Evolutionary conservation across 306 rosid genomes (phyloP).

Genomic region (Glycine tomentella): DNA sequence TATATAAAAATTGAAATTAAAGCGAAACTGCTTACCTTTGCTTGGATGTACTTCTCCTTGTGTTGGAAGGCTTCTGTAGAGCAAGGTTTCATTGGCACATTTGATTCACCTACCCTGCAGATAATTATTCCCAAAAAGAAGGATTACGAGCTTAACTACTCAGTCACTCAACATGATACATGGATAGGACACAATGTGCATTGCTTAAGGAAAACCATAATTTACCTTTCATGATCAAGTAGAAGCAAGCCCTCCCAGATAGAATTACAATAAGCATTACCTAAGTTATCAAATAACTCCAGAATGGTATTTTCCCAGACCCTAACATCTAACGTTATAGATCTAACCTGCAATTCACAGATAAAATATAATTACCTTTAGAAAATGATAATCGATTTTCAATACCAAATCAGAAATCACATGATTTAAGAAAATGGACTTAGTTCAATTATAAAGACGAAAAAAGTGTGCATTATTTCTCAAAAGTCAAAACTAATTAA

Average conservation of each 20-base stretch:
- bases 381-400: slow-evolving; percentile 8
- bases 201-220: slow-evolving; percentile 31
- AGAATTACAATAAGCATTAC: slow-evolving; percentile 87
- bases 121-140: slow-evolving; percentile 40
- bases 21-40: slow-evolving; percentile 65
- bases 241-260: slow-evolving; percentile 88
- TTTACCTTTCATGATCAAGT: slow-evolving; percentile 64
- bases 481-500: slow-evolving; percentile 20
- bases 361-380: slow-evolving; percentile 41
- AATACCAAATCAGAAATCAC: slow-evolving; percentile 27
- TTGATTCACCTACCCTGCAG: slow-evolving; percentile 64
- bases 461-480: slow-evolving; percentile 8
- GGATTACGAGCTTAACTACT: slow-evolving; percentile 27
- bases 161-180: slow-evolving; percentile 15
- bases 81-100: slow-evolving; percentile 68
- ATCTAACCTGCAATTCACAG: slow-evolving; percentile 85
- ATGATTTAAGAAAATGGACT: slow-evolving; percentile 17
- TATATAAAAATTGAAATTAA: slow-evolving; percentile 29
- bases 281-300: slow-evolving; percentile 84
- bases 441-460: slow-evolving; percentile 17
- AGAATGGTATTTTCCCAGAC: slow-evolving; percentile 91
- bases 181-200: neutral
- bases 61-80: slow-evolving; percentile 64
- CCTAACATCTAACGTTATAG: slow-evolving; percentile 85
- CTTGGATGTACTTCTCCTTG: slow-evolving; percentile 90